Evolutionary conservation across 2,329 filamentous ascomycete genomes (phyloP).

Genomic region (Cryphonectria parasitica): DNA sequence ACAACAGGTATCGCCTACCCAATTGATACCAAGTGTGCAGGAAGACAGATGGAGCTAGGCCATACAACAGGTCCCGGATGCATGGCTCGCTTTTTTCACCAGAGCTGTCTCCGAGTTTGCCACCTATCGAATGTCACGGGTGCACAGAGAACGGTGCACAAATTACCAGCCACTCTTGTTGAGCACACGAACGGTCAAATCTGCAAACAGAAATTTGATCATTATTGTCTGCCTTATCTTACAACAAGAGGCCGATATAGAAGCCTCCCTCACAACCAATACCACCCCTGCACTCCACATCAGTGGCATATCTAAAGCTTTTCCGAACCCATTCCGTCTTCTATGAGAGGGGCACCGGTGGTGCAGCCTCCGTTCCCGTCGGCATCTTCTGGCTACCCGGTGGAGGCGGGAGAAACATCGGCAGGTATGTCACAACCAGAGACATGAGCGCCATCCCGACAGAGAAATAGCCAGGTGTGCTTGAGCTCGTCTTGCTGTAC

Average conservation of each 20-base stretch:
- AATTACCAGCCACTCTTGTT: background rate
- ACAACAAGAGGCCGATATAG: background rate
- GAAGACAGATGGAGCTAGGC: background rate
- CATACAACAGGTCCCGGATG: background rate
- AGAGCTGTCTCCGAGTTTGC: no score
- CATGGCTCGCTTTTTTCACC: background rate
- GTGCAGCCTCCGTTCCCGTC: slow-evolving; percentile 36
- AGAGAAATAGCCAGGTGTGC: slow-evolving; percentile 62
- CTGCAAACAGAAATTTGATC: background rate
- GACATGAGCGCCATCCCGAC: slow-evolving; percentile 44
- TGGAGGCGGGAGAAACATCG: slow-evolving; percentile 41
- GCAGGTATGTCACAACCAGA: slow-evolving; percentile 42
- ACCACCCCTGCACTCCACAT: background rate
- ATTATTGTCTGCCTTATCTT: background rate
- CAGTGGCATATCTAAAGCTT: background rate
- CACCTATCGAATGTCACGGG: background rate
- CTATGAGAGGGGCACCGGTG: slow-evolving; percentile 35
- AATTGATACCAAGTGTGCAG: background rate
- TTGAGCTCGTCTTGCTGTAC: slow-evolving; percentile 64
- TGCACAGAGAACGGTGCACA: background rate
- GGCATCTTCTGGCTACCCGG: slow-evolving; percentile 33
- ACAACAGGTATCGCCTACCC: background rate
- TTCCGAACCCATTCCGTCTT: background rate
- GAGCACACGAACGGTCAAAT: background rate
- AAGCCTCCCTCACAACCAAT: background rate